Evolutionary conservation across 108 stramenopile species (phyloP), one percentile per base, ranked within the genome.

Genomic region (Schizochytrium sp.): DNA sequence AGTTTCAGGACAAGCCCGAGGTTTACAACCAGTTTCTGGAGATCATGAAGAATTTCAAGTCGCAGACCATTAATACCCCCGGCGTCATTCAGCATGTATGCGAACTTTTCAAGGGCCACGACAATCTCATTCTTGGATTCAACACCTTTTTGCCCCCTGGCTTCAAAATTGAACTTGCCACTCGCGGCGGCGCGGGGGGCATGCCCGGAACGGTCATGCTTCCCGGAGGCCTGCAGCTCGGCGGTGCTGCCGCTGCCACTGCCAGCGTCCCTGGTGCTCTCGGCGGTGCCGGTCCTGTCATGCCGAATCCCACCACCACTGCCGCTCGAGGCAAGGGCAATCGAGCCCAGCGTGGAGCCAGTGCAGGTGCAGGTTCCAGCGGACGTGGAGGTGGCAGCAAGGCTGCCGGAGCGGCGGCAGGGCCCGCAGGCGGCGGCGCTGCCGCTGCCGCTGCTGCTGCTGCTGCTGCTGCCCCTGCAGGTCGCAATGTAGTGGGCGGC

Each of bases 11-110:
- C 90, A 93, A 95, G n/a, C 98, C 98, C 41, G 95, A 96, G 23
- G 96, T 99, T 89, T 99, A 99, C 96, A 99, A 99, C 91, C 98
- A 99, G 93, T 99, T 99, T 91, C 93, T 99, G 53, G 97, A 97
- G 87, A 99, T 99, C 87, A 99, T 92, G 90, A 97, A 97, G 91
- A 96, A 96, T 71, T 98, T 98, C 94, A 98, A 98, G 92, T 94
- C 96, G 55, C 97, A 98, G 90, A 94, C 90, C 63, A 97, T 99
- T 72, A 97, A 99, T 92, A 99, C 99, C 5, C 99, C 99, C 29
- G 98, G 98, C 23, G 98, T 99, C 5, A 99, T 99, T 89, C 94
- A 95, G 18, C 93, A 96, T 8, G 99, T 99, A 0, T 96, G 96
- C 43, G 95, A 93, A 72, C 95, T 99, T 44, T 98, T 99, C 92